A percentile compares a stretch with the other conserved stretches of the same genome.
Evolutionary conservation across 495 filamentous ascomycete genomes (phyloP).

Genomic region (Evernia prunastri): DNA sequence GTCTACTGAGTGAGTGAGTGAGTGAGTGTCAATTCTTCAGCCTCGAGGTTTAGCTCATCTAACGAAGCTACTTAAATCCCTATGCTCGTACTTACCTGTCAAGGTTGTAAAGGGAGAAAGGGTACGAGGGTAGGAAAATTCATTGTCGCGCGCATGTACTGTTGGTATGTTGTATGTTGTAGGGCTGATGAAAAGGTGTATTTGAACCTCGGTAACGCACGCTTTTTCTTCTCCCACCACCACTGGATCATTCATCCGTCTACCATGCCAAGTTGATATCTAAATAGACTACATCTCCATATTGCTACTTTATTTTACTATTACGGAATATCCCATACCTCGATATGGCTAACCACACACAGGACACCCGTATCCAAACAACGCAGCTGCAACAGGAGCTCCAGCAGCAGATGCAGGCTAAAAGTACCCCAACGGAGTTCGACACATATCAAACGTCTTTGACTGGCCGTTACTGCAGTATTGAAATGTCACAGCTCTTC

Average conservation of each 20-base stretch:
- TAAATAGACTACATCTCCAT: background rate
- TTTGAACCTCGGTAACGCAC: slow-evolving; percentile 1
- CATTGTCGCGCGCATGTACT: no score
- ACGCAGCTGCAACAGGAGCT: background rate
- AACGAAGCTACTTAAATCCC: no score
- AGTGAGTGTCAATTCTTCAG: no score
- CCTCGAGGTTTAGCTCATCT: no score
- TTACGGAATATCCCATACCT: background rate
- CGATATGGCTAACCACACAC: background rate
- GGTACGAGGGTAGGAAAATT: no score
- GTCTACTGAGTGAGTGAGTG: no score
- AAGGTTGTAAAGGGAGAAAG: no score
- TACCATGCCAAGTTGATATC: background rate
- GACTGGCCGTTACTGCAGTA: slow-evolving; percentile 1
- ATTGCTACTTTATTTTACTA: background rate
- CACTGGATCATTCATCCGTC: background rate
- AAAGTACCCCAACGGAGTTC: background rate
- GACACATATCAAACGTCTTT: background rate
- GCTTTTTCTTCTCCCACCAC: background rate
- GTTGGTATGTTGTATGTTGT: no score
- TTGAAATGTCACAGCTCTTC: slow-evolving; percentile 45
- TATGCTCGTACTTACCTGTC: no score
- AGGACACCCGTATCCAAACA: background rate
- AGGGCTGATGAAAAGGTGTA: background rate
- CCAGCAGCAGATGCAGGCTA: background rate